Evolutionary conservation across 1,284 basidiomycete genomes (phyloP).

Genomic region (Schizopora paradoxa): DNA sequence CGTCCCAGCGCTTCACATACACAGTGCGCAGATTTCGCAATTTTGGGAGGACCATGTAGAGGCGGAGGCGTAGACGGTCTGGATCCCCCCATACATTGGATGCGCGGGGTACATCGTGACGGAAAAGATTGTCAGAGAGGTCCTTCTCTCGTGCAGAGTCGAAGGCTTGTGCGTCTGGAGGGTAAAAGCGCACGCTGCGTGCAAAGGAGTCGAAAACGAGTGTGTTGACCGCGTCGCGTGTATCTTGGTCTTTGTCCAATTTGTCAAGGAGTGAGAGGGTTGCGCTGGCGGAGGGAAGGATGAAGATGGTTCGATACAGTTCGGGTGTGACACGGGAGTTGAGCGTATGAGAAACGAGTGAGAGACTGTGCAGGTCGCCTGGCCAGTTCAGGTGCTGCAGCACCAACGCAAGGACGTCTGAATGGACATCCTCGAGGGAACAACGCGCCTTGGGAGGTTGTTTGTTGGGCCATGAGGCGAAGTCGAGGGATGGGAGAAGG

Average conservation of each 20-base stretch:
- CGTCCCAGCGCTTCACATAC: conserved; percentile 3
- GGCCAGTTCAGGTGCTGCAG: conserved; percentile 2
- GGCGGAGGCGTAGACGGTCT: neutral
- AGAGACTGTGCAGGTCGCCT: neutral
- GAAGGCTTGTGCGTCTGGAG: neutral
- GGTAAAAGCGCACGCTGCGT: neutral
- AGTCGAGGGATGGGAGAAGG: neutral
- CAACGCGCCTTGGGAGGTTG: neutral
- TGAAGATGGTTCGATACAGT: conserved; percentile 1
- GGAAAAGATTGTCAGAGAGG: neutral
- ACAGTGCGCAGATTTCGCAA: neutral
- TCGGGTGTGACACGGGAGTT: neutral
- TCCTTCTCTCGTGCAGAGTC: conserved; percentile 3
- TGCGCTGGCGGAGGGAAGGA: neutral
- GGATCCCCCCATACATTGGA: neutral
- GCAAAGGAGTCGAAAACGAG: conserved; percentile 1
- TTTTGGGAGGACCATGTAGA: conserved; percentile 1
- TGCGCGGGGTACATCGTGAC: neutral
- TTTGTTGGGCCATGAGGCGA: neutral
- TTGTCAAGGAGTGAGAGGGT: neutral
- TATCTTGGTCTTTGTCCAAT: neutral
- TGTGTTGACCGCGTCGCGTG: neutral
- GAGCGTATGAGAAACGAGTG: neutral
- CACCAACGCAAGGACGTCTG: neutral
- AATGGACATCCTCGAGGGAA: conserved; percentile 1